Evolutionary conservation across 1,284 basidiomycete genomes (phyloP).

Genomic region (Irpex sp.): DNA sequence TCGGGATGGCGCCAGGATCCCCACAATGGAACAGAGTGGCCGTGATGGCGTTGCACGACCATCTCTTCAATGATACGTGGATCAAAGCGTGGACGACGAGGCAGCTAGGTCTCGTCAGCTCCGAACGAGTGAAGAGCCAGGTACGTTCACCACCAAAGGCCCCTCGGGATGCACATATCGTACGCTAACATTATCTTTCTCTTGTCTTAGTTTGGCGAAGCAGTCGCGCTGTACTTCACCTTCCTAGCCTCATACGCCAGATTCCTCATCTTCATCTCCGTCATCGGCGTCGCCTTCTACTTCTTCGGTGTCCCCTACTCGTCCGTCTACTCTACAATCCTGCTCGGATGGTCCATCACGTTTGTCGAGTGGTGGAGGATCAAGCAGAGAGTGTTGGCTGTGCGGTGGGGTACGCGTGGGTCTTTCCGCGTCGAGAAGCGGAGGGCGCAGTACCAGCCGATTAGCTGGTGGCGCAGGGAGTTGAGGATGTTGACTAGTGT

Average conservation of each 20-base stretch:
- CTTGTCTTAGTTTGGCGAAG: conserved; percentile 71
- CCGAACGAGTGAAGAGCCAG: conserved; percentile 60
- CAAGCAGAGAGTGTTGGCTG: conserved; percentile 73
- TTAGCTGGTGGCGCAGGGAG: conserved; percentile 77
- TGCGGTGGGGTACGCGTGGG: conserved; percentile 78
- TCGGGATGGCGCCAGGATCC: conserved; percentile 72
- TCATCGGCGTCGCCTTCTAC: conserved; percentile 57
- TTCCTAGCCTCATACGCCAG: conserved; percentile 85
- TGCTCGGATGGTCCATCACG: conserved; percentile 78
- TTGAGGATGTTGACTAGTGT: conserved; percentile 70
- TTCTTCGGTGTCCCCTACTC: conserved; percentile 71
- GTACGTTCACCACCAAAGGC: conserved; percentile 28
- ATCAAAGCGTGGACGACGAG: conserved; percentile 61
- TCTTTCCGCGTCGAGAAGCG: conserved; percentile 76
- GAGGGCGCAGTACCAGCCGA: conserved; percentile 61
- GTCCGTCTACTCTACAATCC: conserved; percentile 70
- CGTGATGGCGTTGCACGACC: conserved; percentile 82
- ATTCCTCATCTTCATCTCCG: conserved; percentile 68
- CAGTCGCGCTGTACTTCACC: conserved; percentile 87
- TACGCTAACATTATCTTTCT: background rate
- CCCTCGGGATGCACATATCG: background rate
- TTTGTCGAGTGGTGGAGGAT: conserved; percentile 91
- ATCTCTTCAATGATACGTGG: conserved; percentile 75
- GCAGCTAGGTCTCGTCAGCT: conserved; percentile 55
- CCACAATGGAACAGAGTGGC: conserved; percentile 76